Base-by-base conservation (phyloP, 495 filamentous ascomycete species). In the Amniculicola lignicola region DNA sequence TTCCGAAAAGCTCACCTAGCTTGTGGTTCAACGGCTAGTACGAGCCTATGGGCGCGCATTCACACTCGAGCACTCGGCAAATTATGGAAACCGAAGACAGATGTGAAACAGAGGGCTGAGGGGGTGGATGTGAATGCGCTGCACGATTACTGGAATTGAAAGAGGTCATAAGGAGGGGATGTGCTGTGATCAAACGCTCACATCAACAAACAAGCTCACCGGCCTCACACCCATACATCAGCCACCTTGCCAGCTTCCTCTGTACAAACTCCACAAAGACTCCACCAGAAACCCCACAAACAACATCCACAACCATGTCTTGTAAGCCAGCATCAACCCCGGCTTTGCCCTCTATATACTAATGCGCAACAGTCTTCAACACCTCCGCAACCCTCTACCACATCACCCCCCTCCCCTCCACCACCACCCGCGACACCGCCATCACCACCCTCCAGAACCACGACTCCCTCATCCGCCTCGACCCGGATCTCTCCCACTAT, bases 401-500 rank as follows among this genome's bases (percentile, higher is more conserved):
- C 51, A 40, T 41, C 31, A 64, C 61, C 28, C 61, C 57, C 18
- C 50, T 64, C 18, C 61, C 61, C 6, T 25, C 56, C 1, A 35
- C 31, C 21, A 53, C 37, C 9, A 51, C 51, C 18, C 53, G 52
- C 38, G 37, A 25, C 19, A 4, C 43, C 33, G 54, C 46, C 1
- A 22, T 64, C 29, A 16, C 45, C 0, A 2, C 11, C 1, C 39
- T 64, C 14, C 61, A 57, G 36, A 46, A 64, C 57, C 61, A 64
- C 44, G 61, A 64, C 40, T 24, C 61, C 40, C 51, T 56, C 29
- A 56, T 64, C 42, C 48, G 42, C 7, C 56, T 64, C 51, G 61
- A 64, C 49, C 61, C 61, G 14, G 61, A 64, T 36, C 39, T 61
- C 33, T 43, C 61, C 2, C 51, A 56, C 46, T 64, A 64, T 38